Evolutionary conservation across 2,329 filamentous ascomycete species (phyloP), one percentile per base, ranked within the genome.

Genomic region (Bipolaris sorokiniana): DNA sequence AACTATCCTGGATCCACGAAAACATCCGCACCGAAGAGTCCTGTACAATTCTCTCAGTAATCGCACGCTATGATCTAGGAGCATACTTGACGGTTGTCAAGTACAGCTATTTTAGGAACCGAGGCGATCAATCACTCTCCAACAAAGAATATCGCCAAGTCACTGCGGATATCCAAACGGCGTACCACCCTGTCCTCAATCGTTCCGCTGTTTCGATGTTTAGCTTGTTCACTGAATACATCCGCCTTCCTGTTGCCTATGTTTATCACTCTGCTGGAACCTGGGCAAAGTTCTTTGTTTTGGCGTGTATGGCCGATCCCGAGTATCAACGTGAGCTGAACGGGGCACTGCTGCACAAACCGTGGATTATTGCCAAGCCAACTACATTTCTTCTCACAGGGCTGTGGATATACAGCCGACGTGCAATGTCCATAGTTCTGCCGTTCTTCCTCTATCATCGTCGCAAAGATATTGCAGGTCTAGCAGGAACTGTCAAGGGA

Each of bases 301-400:
- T 83, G 41, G 80, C 82, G 10, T 71, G 82, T 18, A 77, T 84
- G 60, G 82, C 82, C 2, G 82, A 84, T 62, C 77, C 80, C 0
- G 82, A 84, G 60, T 82, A 80, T 57, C 79, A 83, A 59, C 73
- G 81, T 58, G 82, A 84, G 52, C 73, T 84, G 44, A 76, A 80
- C 54, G 79, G 80, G 64, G 77, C 79, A 47, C 73, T 81, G 49
- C 66, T 69, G 42, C 50, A 62, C 18, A 75, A 76, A 22, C 75
- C 76, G 11, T 60, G 58, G 3, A 45, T 77, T 20, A 46, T 81
- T 10, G 74, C 74, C 4, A 71, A 72, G 18, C 78, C 78, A 9
- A 63, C 69, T 3, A 76, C 73, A 0, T 78, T 79, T 47, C n/a
- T 78, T 7, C 65, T 82, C n/a, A 82, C 77, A 44, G 68, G 76